Evolutionary conservation across 805 yeast genomes (phyloP), one percentile per base, ranked within the genome.

Genomic region (Hanseniaspora thailandica): DNA sequence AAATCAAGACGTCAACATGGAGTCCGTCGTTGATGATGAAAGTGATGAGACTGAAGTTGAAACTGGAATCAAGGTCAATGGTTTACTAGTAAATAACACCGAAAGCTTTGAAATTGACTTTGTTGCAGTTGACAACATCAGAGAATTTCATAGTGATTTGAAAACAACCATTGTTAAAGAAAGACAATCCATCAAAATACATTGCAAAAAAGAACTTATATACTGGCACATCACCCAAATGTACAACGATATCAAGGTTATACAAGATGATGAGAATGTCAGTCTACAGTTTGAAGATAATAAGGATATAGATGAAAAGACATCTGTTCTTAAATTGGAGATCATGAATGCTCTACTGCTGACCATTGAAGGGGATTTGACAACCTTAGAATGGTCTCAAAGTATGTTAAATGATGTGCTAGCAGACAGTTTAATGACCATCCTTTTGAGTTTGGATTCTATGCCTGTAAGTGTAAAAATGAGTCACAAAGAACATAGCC

Each of bases 391-490:
- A 65, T 93, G 98, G 98, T 77, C 80, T 17, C 90, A 94, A 59
- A 89, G 88, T 55, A 72, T 86, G 54, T 78, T 88, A 70, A 89
- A 85, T 56, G 98, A 93, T 62, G 83, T 96, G 0, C 78, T 93
- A 57, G 98, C 98, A 0, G 99, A 93, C 63, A 82, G 96, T 15
- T 84, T 88, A 1, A 77, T 93, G 55, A 96, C 97, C 0, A 87
- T 93, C 36, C 67, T 93, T 31, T 76, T 90, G 67, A 86, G 95
- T 44, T 93, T 90, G 40, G 98, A 93, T 64, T 82, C 96, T 0
- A 81, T 96, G 0, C 96, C 96, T 10, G 95, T 96, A 1, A 86
- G 97, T 6, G 95, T 93, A 28, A 93, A 90, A 64, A 66, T 87
- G 58, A 80, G 95, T 13, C 80, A 95, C 5, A 75, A 75, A 52